phyloP scores from a whole-genome alignment of 441 rosid genomes.

The Gossypium trilobum region DNA sequence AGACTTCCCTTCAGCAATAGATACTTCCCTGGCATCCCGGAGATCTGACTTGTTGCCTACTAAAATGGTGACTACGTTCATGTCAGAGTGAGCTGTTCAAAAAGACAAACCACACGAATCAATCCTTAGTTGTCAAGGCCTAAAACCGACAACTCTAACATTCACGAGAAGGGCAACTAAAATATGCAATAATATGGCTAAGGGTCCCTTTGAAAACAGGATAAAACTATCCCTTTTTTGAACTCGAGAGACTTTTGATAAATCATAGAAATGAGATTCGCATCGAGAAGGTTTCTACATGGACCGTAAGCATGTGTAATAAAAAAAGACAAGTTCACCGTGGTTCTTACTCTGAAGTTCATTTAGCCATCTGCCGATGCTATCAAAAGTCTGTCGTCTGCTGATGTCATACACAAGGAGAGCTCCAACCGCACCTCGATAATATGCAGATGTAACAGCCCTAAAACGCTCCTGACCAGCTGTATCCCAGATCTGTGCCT shows the following conservation, averaged over 20 bases:
- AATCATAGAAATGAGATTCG: not conserved
- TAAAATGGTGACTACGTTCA: constrained; percentile 65
- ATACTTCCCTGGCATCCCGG: constrained; percentile 58
- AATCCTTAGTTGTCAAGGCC: not conserved
- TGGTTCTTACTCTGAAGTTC: constrained; percentile 63
- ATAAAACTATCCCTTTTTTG: not conserved
- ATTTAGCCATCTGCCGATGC: constrained; percentile 69
- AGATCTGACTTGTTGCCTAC: constrained; percentile 71
- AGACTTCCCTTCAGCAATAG: constrained; percentile 53
- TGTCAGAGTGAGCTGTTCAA: constrained; percentile 65
- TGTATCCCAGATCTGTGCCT: constrained; percentile 76
- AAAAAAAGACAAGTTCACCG: not conserved
- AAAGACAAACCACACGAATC: constrained; percentile 10
- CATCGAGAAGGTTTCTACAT: not conserved
- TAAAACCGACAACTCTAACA: not conserved
- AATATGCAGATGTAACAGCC: constrained; percentile 69
- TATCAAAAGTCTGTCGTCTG: constrained; percentile 60
- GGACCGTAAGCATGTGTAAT: not conserved
- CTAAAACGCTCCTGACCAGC: constrained; percentile 78
- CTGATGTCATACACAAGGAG: constrained; percentile 64
- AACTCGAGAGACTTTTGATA: not conserved
- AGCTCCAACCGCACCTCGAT: constrained; percentile 75
- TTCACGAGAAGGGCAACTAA: not conserved
- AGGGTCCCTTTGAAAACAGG: not conserved
- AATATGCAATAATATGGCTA: not conserved